Conservation (phyloP, 805 yeast species). For the Candida endomychidarum region DNA sequence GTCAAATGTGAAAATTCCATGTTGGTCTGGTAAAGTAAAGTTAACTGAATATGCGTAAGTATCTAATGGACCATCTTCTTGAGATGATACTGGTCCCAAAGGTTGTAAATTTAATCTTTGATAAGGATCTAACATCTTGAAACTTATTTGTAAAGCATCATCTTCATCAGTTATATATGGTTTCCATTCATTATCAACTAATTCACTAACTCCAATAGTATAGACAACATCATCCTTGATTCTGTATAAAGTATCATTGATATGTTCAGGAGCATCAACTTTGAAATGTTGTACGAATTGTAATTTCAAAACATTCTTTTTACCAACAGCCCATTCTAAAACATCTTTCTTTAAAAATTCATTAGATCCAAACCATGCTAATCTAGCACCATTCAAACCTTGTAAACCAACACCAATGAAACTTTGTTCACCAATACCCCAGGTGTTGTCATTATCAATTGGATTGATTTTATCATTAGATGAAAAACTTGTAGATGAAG, state of each 20-base stretch:
- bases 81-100: constrained; percentile 35
- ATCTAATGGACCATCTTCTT: constrained; percentile 41
- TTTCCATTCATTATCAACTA: constrained; percentile 56
- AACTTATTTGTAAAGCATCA: constrained; percentile 75
- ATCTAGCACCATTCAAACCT: constrained; percentile 73
- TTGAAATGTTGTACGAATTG: constrained; percentile 56
- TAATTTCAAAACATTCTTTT: constrained; percentile 60
- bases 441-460: constrained; percentile 49
- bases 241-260: constrained; percentile 54
- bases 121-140: constrained; percentile 92
- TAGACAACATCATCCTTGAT: constrained; percentile 70
- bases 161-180: constrained; percentile 51
- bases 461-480: constrained; percentile 41
- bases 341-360: constrained; percentile 44
- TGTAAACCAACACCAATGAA: constrained; percentile 76
- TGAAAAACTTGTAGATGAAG: constrained; percentile 65
- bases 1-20: constrained; percentile 90
- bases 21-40: constrained; percentile 88
- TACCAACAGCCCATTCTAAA: constrained; percentile 70
- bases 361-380: constrained; percentile 76
- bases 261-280: constrained; percentile 42
- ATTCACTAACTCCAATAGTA: constrained; percentile 49
- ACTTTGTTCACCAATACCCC: constrained; percentile 84
- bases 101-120: constrained; percentile 68
- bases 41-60: constrained; percentile 46